Evolutionary conservation across 2,329 filamentous ascomycete genomes (phyloP), one percentile per base, ranked within the genome.

Genomic region (Chaetomiaceae sp.): DNA sequence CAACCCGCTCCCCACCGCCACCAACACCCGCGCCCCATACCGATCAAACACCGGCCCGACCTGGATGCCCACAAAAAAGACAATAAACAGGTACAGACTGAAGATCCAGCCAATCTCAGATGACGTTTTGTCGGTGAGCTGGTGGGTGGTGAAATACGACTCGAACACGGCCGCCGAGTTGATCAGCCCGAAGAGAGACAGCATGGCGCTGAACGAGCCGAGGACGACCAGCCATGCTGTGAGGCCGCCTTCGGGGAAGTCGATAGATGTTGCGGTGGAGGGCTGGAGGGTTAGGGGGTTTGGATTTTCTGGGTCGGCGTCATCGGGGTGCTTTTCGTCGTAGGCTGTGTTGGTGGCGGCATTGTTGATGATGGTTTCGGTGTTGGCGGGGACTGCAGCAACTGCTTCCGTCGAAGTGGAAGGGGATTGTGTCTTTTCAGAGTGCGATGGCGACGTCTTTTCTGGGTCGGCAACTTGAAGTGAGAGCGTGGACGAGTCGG

Each of bases 31-130:
- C 0, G 89, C 87, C 0, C 90, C 90, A 59, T 85, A 80, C 43
- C 80, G 79, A 66, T 95, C 90, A 65, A 95, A 95, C 34, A 94
- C 68, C 0, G 90, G 89, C 0, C 90, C 90, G 46, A 91, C 84
- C 63, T 92, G 87, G 9, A 95, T 81, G 23, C 89, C 89, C 34
- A 88, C 83, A 64, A 92, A 89, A 68, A 94, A 92, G 42, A 88
- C 81, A 43, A 92, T 73, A 65, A 94, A 95, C 27, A 89, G 77
- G 65, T 91, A 92, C 47, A 94, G 72, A 62, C 85, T 85, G 63
- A 92, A 91, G 59, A 95, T 89, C 90, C 90, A 95, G n/a, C 88
- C 88, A 45, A 91, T 84, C 47, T 81, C 77, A 4, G 84, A 84
- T 11, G 85, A 77, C 51, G 72, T 80, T 67, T 90, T 85, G 20